Base-by-base conservation (phyloP, 1,284 basidiomycete species). In the Cryptococcus wingfieldii region DNA sequence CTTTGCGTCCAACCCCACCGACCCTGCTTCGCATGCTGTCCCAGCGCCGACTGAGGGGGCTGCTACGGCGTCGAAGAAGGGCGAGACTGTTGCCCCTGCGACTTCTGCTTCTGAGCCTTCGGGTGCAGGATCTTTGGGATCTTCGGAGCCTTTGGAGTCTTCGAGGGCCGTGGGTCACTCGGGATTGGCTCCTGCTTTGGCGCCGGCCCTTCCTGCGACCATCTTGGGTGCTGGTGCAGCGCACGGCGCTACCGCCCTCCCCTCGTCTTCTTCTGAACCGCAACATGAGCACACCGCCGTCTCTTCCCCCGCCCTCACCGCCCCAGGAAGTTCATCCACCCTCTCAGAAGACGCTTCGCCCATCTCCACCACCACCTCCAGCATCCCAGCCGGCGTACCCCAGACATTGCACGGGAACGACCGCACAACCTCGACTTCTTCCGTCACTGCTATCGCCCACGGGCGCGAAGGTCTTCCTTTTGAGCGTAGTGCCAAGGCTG, bases 381-480 rank as follows among this genome's bases (percentile, higher is more conserved):
- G 4, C 27, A 13, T 6, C 18, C 6, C 16, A 12, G 4, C 2
- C 14, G 23, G 13, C 25, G 56, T 38, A 4, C 45, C 53, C 18
- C 50, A 59, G 16, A 59, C 57, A 13, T 12, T 44, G 28, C 54
- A 59, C 44, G 64, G 56, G 18, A 62, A 64, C 25, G 69, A 71
- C 19, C 62, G 72, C 10, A 65, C 69, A 7, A 63, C 58, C 31
- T 71, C 68, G 34, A 34, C 63, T 3, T 67, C 72, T 0, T 68
- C 64, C 37, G 64, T 71, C 19, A 77, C 71, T 23, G 75, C 75
- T 8, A 77, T 77, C 53, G 60, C 69, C 44, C 63, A 64, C 41
- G 75, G 75, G 3, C 55, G 63, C 46, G 64, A 69, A 42, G 75
- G 75, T 10, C 52, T 58, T 39, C 58, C 62, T 31, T 31, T 61